These are phyloP conservation scores for Hyphodiscus hymeniophilus DNA, from an alignment of 495 filamentous ascomycete species.

Conservation along the genomic window DNA sequence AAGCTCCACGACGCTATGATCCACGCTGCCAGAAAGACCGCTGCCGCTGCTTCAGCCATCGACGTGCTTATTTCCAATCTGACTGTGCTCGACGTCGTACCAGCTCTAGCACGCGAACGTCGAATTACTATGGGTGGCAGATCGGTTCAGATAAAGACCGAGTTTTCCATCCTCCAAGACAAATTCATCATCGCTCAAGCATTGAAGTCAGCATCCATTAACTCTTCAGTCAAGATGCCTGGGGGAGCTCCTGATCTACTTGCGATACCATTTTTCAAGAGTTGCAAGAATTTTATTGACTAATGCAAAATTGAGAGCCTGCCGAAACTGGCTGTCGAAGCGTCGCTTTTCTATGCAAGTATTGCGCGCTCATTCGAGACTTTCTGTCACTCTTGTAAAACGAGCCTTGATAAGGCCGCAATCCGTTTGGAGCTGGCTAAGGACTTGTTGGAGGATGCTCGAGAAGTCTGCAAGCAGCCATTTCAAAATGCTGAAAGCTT, in stretches of 20 bases:
- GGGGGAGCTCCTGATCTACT: slow-evolving; percentile 9
- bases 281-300: slow-evolving; percentile 16
- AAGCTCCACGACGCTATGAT: slow-evolving; percentile 22
- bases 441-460: slow-evolving; percentile 14
- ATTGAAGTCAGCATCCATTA: slow-evolving; percentile 7
- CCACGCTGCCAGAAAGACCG: slow-evolving; percentile 8
- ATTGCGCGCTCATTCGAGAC: slow-evolving; percentile 16
- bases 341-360: slow-evolving; percentile 14
- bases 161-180: slow-evolving; percentile 13
- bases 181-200: slow-evolving; percentile 9
- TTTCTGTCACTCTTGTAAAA: slow-evolving; percentile 12
- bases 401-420: slow-evolving; percentile 12
- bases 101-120: slow-evolving; percentile 18
- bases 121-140: slow-evolving; percentile 14
- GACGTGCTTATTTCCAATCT: slow-evolving; percentile 11
- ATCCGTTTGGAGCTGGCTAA: slow-evolving; percentile 13
- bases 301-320: slow-evolving; percentile 18
- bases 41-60: slow-evolving; percentile 9
- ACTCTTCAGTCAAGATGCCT: slow-evolving; percentile 14
- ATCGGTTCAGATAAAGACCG: slow-evolving; percentile 11
- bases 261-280: slow-evolving; percentile 14
- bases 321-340: slow-evolving; percentile 22
- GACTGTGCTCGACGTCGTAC: slow-evolving; percentile 4
- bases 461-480: slow-evolving; percentile 9
- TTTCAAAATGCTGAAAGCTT: slow-evolving; percentile 18